Evolutionary conservation across 2,329 filamentous ascomycete species (phyloP).

Genomic region (Pseudogymnoascus sp.): DNA sequence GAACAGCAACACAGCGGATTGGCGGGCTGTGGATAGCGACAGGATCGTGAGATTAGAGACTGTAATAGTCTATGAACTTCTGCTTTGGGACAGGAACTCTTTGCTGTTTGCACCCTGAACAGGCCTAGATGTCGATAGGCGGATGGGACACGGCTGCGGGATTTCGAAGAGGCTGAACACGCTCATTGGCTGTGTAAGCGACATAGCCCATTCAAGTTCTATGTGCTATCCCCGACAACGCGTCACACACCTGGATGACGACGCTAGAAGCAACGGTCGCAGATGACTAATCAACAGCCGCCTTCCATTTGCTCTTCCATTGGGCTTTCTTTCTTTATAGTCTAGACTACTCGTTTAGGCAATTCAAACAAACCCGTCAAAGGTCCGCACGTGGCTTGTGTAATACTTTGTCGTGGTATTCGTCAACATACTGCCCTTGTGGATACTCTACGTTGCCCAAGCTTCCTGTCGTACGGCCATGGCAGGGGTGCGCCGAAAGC

Average conservation of each 20-base stretch:
- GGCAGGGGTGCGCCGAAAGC: neutral
- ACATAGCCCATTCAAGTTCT: conserved; percentile 5
- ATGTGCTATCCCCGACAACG: neutral
- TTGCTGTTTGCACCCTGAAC: conserved; percentile 5
- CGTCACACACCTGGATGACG: conserved; percentile 4
- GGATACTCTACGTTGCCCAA: neutral
- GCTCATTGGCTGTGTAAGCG: neutral
- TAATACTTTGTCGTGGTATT: neutral
- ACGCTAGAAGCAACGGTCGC: neutral
- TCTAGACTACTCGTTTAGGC: neutral
- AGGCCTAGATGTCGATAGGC: conserved; percentile 7
- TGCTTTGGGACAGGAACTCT: conserved; percentile 3
- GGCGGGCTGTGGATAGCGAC: neutral
- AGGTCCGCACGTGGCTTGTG: neutral
- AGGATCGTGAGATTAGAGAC: neutral
- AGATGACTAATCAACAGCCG: neutral
- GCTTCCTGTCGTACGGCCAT: neutral
- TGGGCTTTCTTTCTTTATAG: neutral
- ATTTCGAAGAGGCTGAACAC: conserved; percentile 4
- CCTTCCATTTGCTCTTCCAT: neutral
- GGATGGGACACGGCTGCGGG: conserved; percentile 1
- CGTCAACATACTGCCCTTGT: neutral
- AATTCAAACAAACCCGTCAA: neutral
- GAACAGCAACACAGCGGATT: neutral
- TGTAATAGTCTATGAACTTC: neutral